phyloP scores from a whole-genome alignment of 768 basidiomycete species.

The Pleurotus tuber-regium region DNA sequence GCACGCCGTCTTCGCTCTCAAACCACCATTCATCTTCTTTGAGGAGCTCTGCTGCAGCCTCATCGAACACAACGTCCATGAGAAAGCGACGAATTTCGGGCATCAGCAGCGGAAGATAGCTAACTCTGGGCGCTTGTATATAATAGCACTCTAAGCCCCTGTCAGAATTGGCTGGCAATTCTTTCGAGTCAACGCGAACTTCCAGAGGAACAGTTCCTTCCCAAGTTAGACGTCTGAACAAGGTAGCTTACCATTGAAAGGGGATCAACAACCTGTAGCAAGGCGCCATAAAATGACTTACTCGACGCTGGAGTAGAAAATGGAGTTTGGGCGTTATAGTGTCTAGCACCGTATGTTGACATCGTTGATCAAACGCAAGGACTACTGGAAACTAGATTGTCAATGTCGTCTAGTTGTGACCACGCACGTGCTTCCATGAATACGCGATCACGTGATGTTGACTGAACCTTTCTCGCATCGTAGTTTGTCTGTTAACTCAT shows the following conservation, averaged over 20 bases:
- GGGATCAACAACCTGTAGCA: too few species aligned
- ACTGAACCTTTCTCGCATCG: too few species aligned
- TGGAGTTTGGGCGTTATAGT: constrained; percentile 34
- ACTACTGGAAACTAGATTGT: background rate
- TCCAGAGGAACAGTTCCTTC: constrained; percentile 88
- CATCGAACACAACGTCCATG: constrained; percentile 91
- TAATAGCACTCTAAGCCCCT: constrained; percentile 89
- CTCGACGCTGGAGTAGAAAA: constrained; percentile 33
- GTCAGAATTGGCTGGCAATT: constrained; percentile 88
- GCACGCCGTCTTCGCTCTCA: constrained; percentile 78
- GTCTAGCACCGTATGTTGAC: constrained; percentile 53
- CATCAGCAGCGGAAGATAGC: constrained; percentile 89
- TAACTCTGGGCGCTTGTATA: constrained; percentile 86
- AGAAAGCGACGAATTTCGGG: constrained; percentile 87
- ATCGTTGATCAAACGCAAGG: constrained; percentile 25
- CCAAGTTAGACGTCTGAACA: constrained; percentile 89
- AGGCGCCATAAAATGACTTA: too few species aligned
- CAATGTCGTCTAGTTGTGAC: too few species aligned
- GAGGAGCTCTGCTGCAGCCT: constrained; percentile 67
- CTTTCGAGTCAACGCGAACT: constrained; percentile 85
- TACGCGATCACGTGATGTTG: constrained; percentile 3
- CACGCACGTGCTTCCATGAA: background rate
- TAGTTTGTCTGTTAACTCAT: background rate
- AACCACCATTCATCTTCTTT: constrained; percentile 98
- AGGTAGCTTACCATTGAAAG: too few species aligned